These are phyloP conservation scores for Backusella morwellensis DNA, from an alignment of 192 early-diverging fungal genomes.

Conservation along the genomic window DNA sequence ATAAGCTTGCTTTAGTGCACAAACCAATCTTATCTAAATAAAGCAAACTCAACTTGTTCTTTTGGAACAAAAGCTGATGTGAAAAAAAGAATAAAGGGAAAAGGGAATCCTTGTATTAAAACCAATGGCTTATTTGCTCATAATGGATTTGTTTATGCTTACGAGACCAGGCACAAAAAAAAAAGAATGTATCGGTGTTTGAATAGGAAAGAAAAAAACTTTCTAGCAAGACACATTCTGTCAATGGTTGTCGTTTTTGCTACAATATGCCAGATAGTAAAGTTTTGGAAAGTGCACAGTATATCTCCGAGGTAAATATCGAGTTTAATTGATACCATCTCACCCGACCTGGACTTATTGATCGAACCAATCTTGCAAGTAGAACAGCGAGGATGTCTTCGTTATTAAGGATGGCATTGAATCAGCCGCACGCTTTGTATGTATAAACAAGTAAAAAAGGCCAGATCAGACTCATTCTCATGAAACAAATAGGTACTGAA, in stretches of 20 bases:
- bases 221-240: neutral
- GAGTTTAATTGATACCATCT: neutral
- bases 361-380: conserved; percentile 13
- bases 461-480: neutral
- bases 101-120: neutral
- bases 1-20: neutral
- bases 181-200: neutral
- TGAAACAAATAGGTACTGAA: conserved; percentile 44
- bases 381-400: conserved; percentile 60
- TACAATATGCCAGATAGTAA: neutral
- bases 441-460: neutral
- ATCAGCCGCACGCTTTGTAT: conserved; percentile 47
- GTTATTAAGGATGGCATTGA: conserved; percentile 53
- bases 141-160: neutral
- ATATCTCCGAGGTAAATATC: conserved; percentile 45
- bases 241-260: neutral
- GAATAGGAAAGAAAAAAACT: neutral
- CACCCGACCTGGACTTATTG: neutral
- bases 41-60: neutral
- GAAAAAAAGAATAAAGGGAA: neutral
- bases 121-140: neutral
- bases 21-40: neutral
- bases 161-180: neutral
- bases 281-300: conserved; percentile 52
- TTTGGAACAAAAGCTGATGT: neutral